Evolutionary conservation across 257 asterid genomes (phyloP), one percentile per base, ranked within the genome.

Genomic region (Fraxinus cuspidata): DNA sequence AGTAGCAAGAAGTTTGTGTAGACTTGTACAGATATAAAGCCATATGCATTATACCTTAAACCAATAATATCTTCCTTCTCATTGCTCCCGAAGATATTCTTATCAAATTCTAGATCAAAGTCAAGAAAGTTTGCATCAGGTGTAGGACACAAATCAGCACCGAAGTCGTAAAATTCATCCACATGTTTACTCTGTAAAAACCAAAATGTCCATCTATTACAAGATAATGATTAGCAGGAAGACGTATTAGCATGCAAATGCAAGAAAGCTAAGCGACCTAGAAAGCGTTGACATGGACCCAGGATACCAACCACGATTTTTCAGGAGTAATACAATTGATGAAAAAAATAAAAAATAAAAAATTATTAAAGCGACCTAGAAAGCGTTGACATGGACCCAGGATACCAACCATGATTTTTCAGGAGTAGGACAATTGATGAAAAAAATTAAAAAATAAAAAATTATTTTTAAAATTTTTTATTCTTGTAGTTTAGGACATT

Each of bases 41-140:
- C 3, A 5, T 53, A 53, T 53, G 56, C 25, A 29, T 37, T 31
- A 75, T 89, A 92, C 96, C 97, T 91, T 74, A 83, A 81, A 71
- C 82, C 84, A 64, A 82, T 73, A 81, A 67, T 51, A 16, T 78
- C 83, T 67, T 83, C 84, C 76, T 81, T 84, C 60, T 81, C 84
- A 74, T 44, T 84, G 65, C 47, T 83, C 71, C 34, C 66, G 0
- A 25, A 7, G 75, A 75, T 83, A 66, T 81, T 80, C 51, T 80
- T 68, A 47, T 83, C 88, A 60, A 79, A 49, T 69, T 76, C 92
- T 47, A 75, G 74, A 78, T 82, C 80, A 74, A 77, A 85, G 42
- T 74, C 72, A 51, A 81, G 87, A 37, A 83, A 66, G 70, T 79
- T 71, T 71, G 84, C 77, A 78, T 79, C 89, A 72, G 86, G 86